Percentiles rank a stretch among this genome's conserved stretches.
These are phyloP conservation scores for Pistacia integerrima DNA, from an alignment of 345 rosid genomes.

Conservation along the genomic window DNA sequence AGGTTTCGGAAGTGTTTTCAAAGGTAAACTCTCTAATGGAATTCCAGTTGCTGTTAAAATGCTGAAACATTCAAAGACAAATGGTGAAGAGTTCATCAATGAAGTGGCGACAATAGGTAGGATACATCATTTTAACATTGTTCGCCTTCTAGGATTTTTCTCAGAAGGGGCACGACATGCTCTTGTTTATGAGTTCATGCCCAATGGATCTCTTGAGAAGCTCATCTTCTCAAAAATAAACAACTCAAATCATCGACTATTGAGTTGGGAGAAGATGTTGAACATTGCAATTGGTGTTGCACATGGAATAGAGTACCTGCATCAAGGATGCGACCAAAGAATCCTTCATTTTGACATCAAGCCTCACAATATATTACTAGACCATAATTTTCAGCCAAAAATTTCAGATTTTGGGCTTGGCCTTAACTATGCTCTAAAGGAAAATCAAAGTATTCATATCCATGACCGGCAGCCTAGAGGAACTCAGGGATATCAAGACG, in stretches of 20 bases:
- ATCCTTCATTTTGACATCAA: conserved; percentile 30
- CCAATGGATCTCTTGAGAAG: conserved; percentile 21
- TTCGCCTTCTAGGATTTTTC: conserved; percentile 7
- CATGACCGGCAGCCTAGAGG: too few species aligned
- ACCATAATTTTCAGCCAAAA: neutral
- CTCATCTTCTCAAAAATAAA: neutral
- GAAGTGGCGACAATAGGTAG: conserved; percentile 19
- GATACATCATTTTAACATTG: conserved; percentile 14
- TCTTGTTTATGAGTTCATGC: conserved; percentile 9
- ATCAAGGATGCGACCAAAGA: conserved; percentile 22
- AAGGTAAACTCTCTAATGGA: conserved; percentile 12
- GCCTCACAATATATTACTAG: conserved; percentile 24
- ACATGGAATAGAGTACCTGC: conserved; percentile 21
- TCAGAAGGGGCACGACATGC: conserved; percentile 8
- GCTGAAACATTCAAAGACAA: conserved; percentile 9
- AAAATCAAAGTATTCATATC: too few species aligned
- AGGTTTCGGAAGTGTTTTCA: conserved; percentile 15
- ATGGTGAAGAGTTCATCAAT: conserved; percentile 26
- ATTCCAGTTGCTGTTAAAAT: conserved; percentile 16
- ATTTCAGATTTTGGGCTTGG: too few species aligned
- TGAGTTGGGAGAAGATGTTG: conserved; percentile 19
- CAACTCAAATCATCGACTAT: neutral
- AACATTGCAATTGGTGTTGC: conserved; percentile 24
- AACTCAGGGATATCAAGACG: too few species aligned
- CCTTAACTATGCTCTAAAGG: too few species aligned